Conservation (phyloP, 768 basidiomycete genomes). For the Suillus discolor region DNA sequence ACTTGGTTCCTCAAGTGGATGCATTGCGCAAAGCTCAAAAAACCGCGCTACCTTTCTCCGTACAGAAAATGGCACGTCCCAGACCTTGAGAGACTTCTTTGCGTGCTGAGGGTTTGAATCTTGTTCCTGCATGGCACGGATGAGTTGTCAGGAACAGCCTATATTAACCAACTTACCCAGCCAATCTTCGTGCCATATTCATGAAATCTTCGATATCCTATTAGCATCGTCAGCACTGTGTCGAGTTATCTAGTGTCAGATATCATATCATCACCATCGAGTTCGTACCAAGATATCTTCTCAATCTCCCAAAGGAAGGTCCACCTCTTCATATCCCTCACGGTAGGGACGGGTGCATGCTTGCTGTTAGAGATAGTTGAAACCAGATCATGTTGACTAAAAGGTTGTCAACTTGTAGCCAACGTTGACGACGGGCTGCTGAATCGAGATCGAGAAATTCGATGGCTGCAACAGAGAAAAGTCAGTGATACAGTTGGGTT, state of each 20-base stretch:
- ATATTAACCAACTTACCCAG: not conserved
- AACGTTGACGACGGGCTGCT: not conserved
- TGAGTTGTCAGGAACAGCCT: not conserved
- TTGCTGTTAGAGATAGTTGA: not conserved
- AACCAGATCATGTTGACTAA: not conserved
- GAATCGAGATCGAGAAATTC: not conserved
- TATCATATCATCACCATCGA: not conserved
- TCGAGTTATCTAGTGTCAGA: not conserved
- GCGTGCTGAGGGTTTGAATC: not conserved
- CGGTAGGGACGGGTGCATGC: not conserved
- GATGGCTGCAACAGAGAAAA: not conserved
- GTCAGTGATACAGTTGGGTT: not conserved
- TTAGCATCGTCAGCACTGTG: not conserved
- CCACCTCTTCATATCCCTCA: not conserved
- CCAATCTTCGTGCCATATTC: not conserved
- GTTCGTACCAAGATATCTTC: not conserved
- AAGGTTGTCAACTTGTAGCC: not conserved
- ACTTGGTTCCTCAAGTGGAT: not conserved
- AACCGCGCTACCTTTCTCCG: not conserved
- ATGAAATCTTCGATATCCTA: not conserved
- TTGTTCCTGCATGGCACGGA: not conserved
- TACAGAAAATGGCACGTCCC: not conserved
- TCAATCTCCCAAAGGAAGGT: not conserved
- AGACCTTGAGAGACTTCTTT: not conserved
- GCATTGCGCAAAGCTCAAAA: not conserved